These are phyloP conservation scores for Starmerella ratchasimensis DNA, from an alignment of 805 yeast species.

Conservation along the genomic window DNA sequence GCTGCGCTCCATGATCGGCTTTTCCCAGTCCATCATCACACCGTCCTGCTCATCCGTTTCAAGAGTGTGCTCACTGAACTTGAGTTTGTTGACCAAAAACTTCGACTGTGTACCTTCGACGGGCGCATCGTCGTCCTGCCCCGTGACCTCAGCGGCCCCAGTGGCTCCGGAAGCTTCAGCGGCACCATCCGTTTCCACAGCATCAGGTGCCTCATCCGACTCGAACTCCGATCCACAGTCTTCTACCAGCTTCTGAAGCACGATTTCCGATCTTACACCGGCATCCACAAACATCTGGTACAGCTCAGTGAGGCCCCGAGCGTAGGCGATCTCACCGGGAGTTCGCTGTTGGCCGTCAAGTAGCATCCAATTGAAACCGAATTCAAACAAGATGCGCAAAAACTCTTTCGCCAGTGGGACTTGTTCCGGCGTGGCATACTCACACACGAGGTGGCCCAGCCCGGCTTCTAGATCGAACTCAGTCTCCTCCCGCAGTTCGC, in stretches of 20 bases:
- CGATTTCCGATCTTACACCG: slow-evolving; percentile 78
- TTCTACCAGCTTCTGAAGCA: slow-evolving; percentile 48
- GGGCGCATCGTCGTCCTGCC: too few relatives aligned
- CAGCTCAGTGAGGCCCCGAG: slow-evolving; percentile 31
- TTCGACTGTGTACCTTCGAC: slow-evolving; percentile 37
- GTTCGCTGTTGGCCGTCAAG: slow-evolving; percentile 59
- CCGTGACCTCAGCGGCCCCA: not conserved
- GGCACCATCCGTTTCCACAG: slow-evolving; percentile 10
- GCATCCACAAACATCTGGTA: slow-evolving; percentile 52
- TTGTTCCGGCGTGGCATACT: slow-evolving; percentile 11
- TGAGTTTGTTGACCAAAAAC: slow-evolving; percentile 51
- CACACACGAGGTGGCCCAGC: slow-evolving; percentile 17
- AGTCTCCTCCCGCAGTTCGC: slow-evolving; percentile 16
- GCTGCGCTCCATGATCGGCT: slow-evolving; percentile 64
- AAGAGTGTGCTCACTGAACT: slow-evolving; percentile 46
- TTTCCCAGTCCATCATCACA: slow-evolving; percentile 97
- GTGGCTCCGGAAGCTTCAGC: slow-evolving; percentile 12
- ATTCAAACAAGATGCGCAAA: slow-evolving; percentile 56
- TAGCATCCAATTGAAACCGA: slow-evolving; percentile 88
- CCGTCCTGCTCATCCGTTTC: slow-evolving; percentile 73
- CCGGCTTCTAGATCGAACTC: slow-evolving; percentile 17
- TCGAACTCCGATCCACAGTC: slow-evolving; percentile 16
- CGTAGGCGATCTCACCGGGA: slow-evolving; percentile 67
- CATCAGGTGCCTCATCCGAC: slow-evolving; percentile 12
- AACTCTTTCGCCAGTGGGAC: slow-evolving; percentile 26